Conservation (phyloP, 2,329 filamentous ascomycete species). For the Nemania sp. region DNA sequence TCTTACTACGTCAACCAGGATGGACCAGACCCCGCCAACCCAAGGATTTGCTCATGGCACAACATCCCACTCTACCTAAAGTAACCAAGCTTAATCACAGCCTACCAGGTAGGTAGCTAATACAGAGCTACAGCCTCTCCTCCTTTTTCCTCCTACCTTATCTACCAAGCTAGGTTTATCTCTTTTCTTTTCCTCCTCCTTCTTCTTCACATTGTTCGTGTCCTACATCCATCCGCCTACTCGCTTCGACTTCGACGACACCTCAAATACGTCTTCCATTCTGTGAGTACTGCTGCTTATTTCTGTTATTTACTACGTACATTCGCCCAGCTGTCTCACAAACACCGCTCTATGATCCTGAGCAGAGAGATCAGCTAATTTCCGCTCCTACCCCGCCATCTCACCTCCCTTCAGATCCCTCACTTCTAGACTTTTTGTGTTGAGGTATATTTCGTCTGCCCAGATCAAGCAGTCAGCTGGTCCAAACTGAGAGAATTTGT, state of each 20-base stretch:
- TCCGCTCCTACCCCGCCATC: slow-evolving; percentile 26
- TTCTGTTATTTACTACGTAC: not conserved
- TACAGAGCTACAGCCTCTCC: slow-evolving; percentile 22
- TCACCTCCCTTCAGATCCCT: slow-evolving; percentile 5
- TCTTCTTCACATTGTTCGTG: slow-evolving; percentile 11
- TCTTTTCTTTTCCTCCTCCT: slow-evolving; percentile 12
- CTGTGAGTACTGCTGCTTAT: slow-evolving; percentile 22
- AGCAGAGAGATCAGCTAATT: slow-evolving; percentile 14
- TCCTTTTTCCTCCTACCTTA: too few relatives aligned
- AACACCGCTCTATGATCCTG: slow-evolving; percentile 1
- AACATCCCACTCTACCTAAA: slow-evolving; percentile 9
- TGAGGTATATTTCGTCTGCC: slow-evolving; percentile 27
- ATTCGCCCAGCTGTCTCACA: not conserved
- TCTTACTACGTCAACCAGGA: slow-evolving; percentile 17
- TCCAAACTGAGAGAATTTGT: slow-evolving; percentile 12
- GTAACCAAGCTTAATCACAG: slow-evolving; percentile 12
- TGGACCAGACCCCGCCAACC: slow-evolving; percentile 25
- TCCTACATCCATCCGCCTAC: not conserved
- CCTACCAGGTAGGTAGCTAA: slow-evolving; percentile 6
- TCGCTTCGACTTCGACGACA: too few relatives aligned
- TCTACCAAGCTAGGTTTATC: slow-evolving; percentile 4
- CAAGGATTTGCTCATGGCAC: not conserved
- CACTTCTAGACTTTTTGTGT: not conserved
- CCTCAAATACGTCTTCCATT: not conserved
- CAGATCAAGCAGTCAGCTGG: not conserved